Evolutionary conservation across 192 early-diverging fungal genomes (phyloP).

Genomic region (Funneliformis mosseae): DNA sequence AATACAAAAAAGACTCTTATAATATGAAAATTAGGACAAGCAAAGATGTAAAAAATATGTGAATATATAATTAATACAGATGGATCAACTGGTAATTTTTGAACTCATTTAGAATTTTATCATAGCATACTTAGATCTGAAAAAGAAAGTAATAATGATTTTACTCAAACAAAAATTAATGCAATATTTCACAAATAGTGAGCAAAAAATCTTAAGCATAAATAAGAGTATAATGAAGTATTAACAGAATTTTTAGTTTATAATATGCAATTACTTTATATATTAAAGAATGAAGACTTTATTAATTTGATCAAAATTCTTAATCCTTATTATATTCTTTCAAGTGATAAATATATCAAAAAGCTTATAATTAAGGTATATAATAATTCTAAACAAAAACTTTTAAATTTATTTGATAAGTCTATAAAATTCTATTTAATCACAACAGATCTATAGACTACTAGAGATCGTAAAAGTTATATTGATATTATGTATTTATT

Average conservation of each 20-base stretch:
- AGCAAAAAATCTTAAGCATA: no score
- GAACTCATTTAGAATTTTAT: neutral
- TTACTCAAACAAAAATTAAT: neutral
- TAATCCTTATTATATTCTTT: no score
- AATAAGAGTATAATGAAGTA: no score
- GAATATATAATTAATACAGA: neutral
- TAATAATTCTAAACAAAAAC: neutral
- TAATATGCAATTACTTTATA: no score
- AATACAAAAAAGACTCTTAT: no score
- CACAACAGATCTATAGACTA: neutral
- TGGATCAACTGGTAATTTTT: neutral
- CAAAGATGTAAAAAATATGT: no score
- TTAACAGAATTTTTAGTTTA: no score
- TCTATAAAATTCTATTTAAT: neutral
- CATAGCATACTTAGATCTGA: neutral
- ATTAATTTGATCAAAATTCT: no score
- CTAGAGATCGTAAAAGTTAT: neutral
- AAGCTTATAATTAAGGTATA: neutral
- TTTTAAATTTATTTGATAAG: neutral
- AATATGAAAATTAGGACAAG: no score
- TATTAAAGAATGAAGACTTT: no score
- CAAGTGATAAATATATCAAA: neutral
- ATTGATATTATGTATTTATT: neutral
- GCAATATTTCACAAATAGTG: no score
- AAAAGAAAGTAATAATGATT: neutral